Evolutionary conservation across 192 early-diverging fungal genomes (phyloP).

Genomic region (Martensiomyces pterosporus): DNA sequence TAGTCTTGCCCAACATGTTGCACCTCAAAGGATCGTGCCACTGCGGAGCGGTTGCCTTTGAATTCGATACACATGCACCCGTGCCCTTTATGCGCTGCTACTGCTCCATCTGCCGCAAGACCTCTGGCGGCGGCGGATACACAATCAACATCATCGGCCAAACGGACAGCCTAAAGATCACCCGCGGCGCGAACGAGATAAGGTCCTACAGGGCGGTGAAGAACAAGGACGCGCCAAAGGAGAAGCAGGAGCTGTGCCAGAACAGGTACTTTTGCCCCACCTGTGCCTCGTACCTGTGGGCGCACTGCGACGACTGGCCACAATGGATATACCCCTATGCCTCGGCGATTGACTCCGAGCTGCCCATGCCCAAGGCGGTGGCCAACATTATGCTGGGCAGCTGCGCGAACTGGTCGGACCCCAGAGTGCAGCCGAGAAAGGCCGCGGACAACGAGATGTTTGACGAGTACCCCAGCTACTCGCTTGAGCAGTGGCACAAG

Average conservation of each 20-base stretch:
- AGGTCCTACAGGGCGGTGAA: conserved; percentile 45
- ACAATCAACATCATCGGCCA: conserved; percentile 55
- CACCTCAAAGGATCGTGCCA: conserved; percentile 61
- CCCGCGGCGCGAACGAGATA: conserved; percentile 29
- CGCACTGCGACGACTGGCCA: conserved; percentile 18
- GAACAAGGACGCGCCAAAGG: conserved; percentile 27
- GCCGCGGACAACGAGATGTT: conserved; percentile 29
- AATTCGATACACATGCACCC: conserved; percentile 47
- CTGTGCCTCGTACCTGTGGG: conserved; percentile 56
- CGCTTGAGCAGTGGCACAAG: conserved; percentile 60
- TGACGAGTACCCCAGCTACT: conserved; percentile 51
- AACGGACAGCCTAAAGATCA: conserved; percentile 32
- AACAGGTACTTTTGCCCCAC: conserved; percentile 56
- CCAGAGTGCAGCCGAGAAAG: conserved; percentile 12
- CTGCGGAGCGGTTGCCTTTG: conserved; percentile 56
- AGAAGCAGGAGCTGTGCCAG: conserved; percentile 45
- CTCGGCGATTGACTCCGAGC: conserved; percentile 55
- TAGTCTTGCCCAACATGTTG: conserved; percentile 38
- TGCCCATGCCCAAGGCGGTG: conserved; percentile 37
- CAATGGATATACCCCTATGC: conserved; percentile 50
- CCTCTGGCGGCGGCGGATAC: conserved; percentile 58
- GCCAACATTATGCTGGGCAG: conserved; percentile 48
- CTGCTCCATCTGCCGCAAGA: conserved; percentile 65
- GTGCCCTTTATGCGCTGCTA: conserved; percentile 58
- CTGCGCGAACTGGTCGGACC: conserved; percentile 48